Evolutionary conservation across 2,329 filamentous ascomycete genomes (phyloP), one percentile per base, ranked within the genome.

Genomic region (Exophiala sp.): DNA sequence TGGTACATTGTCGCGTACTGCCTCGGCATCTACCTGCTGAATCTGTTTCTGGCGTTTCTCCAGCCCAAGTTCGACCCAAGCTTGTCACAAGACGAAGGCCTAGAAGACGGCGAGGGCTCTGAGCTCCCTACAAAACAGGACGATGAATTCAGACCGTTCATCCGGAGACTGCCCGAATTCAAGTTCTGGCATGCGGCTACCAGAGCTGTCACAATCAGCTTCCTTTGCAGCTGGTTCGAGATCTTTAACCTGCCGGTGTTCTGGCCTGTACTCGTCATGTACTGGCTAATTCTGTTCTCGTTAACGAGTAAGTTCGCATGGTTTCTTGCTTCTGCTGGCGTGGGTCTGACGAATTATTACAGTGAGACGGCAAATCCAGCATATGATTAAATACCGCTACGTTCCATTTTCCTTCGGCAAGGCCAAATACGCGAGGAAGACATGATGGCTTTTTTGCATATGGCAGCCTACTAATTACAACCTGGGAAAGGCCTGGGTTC

Each of bases 321-420:
- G 6, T 9, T 2, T 38, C 11, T 11, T 12, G 34, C 4, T 20
- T 11, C 11, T 9, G 16, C 21, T 10, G 33, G 16, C 48, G 49
- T 29, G 14, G 32, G 24, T 41, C 60, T 57, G 47, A 58, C 57
- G 18, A 41, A 18, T n/a, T 35, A 11, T 57, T 50, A 29, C 65
- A 95, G 91, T 99, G 94, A 85, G 94, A 74, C 89, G 94, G 79
- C 94, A 99, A 77, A 99, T 99, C 65, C 94, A 99, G 78, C 94
- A 97, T 77, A 99, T 99, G 94, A 92, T 99, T 82, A 99, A 97
- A 79, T 99, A 97, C 79, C 89, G 92, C 75, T 99, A 96, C 70
- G 91, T 96, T 29, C 91, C 91, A 38, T 96, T 96, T 77, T 86
- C 89, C 38, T 84, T 95, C 62, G 91, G 91, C 73, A 96, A 96